Evolutionary conservation across 164 flowering plant species (phyloP).

Genomic region (Cinnamomum micranthum): DNA sequence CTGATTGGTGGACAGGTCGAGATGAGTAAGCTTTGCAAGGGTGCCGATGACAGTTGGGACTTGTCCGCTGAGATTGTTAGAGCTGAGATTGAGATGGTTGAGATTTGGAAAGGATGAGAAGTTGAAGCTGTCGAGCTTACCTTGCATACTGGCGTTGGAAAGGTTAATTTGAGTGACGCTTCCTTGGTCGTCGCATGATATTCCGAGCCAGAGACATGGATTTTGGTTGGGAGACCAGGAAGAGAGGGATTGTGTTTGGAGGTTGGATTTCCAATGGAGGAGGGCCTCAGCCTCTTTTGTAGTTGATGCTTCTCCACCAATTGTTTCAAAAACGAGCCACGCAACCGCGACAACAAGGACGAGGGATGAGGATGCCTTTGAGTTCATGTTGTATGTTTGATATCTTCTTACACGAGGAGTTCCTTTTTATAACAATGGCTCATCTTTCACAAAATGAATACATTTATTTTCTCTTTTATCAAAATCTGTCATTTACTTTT

Average conservation of each 20-base stretch:
- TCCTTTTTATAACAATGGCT: no score
- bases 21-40: constrained; percentile 11
- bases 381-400: no score
- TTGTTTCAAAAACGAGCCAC: no score
- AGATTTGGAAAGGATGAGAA: constrained; percentile 38
- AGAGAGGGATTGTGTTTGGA: constrained; percentile 11
- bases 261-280: constrained; percentile 31
- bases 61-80: constrained; percentile 28
- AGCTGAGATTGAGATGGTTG: constrained; percentile 26
- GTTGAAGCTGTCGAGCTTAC: constrained; percentile 27
- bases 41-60: constrained; percentile 1
- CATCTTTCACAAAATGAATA: no score
- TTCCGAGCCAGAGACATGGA: constrained; percentile 41
- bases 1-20: background rate
- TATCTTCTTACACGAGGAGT: no score
- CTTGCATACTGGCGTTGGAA: constrained; percentile 12
- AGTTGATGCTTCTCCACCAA: constrained; percentile 1
- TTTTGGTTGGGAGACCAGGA: constrained; percentile 34
- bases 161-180: constrained; percentile 23
- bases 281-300: constrained; percentile 31
- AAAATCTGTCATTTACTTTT: no score
- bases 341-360: no score
- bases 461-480: no score
- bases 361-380: no score
- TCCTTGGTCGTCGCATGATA: constrained; percentile 25